phyloP scores from a whole-genome alignment of 192 early-diverging fungal species.

The Podila epigama region DNA sequence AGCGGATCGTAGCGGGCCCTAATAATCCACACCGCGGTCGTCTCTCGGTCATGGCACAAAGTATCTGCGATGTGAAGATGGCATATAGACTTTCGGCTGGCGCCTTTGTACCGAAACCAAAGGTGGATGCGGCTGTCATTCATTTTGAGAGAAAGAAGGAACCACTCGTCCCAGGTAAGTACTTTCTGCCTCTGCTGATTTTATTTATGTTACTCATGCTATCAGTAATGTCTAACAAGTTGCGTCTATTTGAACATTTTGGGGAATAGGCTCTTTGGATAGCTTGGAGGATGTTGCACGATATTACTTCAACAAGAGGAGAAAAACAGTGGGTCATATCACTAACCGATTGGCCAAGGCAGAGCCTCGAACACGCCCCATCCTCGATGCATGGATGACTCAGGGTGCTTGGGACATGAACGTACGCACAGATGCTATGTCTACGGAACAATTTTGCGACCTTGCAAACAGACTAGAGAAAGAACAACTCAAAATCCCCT shows the following conservation, averaged over 20 bases:
- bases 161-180: slow-evolving; percentile 52
- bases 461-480: slow-evolving; percentile 60
- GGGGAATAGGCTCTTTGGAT: slow-evolving; percentile 50
- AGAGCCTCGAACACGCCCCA: slow-evolving; percentile 18
- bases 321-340: slow-evolving; percentile 70
- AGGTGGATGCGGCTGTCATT: slow-evolving; percentile 77
- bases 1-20: slow-evolving; percentile 65
- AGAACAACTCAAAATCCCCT: slow-evolving; percentile 42
- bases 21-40: slow-evolving; percentile 64
- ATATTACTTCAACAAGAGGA: slow-evolving; percentile 71
- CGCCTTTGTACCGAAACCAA: slow-evolving; percentile 80
- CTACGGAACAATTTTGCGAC: slow-evolving; percentile 65
- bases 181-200: background rate
- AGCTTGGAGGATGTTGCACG: slow-evolving; percentile 68
- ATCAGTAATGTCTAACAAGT: background rate
- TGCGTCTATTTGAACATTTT: background rate
- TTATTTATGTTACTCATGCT: background rate
- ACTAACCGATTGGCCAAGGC: slow-evolving; percentile 52
- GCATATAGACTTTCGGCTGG: slow-evolving; percentile 67
- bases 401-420: slow-evolving; percentile 61
- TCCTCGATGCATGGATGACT: slow-evolving; percentile 53
- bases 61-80: slow-evolving; percentile 68
- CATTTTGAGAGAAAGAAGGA: slow-evolving; percentile 63
- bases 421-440: slow-evolving; percentile 68
- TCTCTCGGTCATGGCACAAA: slow-evolving; percentile 76